phyloP scores from a whole-genome alignment of 2,329 filamentous ascomycete genomes.

The Aspergillus sp. region DNA sequence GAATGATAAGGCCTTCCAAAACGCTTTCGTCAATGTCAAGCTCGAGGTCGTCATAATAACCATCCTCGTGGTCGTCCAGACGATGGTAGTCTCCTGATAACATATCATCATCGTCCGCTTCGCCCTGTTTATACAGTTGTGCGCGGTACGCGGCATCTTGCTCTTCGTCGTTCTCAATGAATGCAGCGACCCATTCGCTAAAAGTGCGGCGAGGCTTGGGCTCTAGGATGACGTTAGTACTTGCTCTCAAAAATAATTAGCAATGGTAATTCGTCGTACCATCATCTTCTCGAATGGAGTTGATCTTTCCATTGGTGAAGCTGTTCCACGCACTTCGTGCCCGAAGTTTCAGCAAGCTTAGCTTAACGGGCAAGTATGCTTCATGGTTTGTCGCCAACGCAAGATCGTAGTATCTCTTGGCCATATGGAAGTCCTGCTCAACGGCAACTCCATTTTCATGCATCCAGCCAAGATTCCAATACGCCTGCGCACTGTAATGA shows the following conservation, averaged over 20 bases:
- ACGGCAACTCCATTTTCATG: conserved; percentile 94
- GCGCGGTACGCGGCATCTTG: conserved; percentile 64
- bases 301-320: conserved; percentile 83
- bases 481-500: conserved; percentile 86
- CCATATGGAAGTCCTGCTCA: conserved; percentile 93
- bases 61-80: conserved; percentile 44
- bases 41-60: conserved; percentile 61
- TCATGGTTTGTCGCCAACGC: conserved; percentile 89
- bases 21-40: conserved; percentile 72
- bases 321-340: conserved; percentile 92
- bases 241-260: conserved; percentile 2
- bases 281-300: conserved; percentile 87
- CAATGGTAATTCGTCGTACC: conserved; percentile 53
- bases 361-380: conserved; percentile 86
- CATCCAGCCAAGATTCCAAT: conserved; percentile 99
- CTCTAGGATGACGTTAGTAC: conserved; percentile 49
- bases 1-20: conserved; percentile 79
- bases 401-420: conserved; percentile 93
- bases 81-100: conserved; percentile 24
- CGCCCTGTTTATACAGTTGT: conserved; percentile 45
- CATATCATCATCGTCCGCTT: conserved; percentile 36
- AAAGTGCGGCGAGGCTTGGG: conserved; percentile 73
- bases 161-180: conserved; percentile 70
- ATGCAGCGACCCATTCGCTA: conserved; percentile 82
- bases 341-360: conserved; percentile 83